Conservation (phyloP, 2,329 filamentous ascomycete genomes). For the Diaporthe sp. region DNA sequence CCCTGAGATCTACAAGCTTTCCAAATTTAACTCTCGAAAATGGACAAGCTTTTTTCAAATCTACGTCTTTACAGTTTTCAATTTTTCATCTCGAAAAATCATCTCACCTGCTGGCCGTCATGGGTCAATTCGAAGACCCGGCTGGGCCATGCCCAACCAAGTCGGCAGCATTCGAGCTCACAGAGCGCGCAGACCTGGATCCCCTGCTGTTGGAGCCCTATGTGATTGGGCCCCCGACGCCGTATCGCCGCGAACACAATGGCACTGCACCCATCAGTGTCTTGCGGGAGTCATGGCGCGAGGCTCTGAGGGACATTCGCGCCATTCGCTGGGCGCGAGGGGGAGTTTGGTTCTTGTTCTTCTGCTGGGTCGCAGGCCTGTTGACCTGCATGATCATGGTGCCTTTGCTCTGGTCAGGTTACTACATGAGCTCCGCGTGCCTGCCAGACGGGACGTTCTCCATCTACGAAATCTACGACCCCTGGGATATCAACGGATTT, state of each 20-base stretch:
- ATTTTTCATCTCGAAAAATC: neutral
- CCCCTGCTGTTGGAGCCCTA: neutral
- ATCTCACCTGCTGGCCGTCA: neutral
- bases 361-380: neutral
- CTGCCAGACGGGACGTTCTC: constrained; percentile 3
- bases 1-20: neutral
- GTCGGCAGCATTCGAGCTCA: constrained; percentile 1
- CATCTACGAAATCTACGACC: neutral
- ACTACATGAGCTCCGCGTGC: constrained; percentile 6
- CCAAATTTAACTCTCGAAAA: neutral
- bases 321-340: neutral
- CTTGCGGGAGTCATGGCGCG: constrained; percentile 2
- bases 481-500: neutral
- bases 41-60: neutral
- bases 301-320: neutral
- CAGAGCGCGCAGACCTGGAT: constrained; percentile 5
- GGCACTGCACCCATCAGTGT: neutral
- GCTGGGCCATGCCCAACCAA: neutral
- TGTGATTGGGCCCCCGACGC: neutral
- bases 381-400: neutral
- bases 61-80: neutral
- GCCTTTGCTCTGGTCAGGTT: neutral
- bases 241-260: neutral
- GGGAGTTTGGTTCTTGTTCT: neutral
- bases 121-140: neutral